Conservation (phyloP, 805 yeast genomes). For the Hanseniaspora vineae region DNA sequence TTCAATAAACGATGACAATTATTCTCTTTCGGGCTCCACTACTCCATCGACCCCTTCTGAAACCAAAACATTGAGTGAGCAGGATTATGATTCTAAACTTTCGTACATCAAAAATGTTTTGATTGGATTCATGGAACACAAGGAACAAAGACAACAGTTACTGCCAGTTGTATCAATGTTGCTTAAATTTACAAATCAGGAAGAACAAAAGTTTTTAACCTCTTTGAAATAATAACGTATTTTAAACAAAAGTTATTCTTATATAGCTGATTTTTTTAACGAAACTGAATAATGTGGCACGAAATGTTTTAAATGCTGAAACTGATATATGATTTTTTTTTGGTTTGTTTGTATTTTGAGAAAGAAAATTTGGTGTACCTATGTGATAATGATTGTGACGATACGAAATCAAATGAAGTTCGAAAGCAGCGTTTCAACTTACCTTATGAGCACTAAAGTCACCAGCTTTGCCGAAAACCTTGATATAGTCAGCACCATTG, state of each 20-base stretch:
- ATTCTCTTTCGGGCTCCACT: neutral
- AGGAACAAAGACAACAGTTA: conserved; percentile 76
- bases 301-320: too few species aligned
- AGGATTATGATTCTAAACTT: conserved; percentile 30
- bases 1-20: neutral
- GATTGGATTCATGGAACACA: conserved; percentile 83
- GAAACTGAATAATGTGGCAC: too few species aligned
- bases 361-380: too few species aligned
- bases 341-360: too few species aligned
- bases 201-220: conserved; percentile 55
- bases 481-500: conserved; percentile 50
- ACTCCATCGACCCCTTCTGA: neutral
- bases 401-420: too few species aligned
- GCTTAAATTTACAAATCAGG: conserved; percentile 53
- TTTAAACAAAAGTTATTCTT: too few species aligned
- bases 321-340: too few species aligned
- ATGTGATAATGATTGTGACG: too few species aligned
- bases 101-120: conserved; percentile 82
- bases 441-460: too few species aligned
- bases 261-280: too few species aligned
- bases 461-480: conserved; percentile 6
- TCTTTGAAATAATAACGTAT: conserved; percentile 26
- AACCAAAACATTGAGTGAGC: neutral
- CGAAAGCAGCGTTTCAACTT: neutral
- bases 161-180: conserved; percentile 77